These are phyloP conservation scores for Pistacia atlantica DNA, from an alignment of 345 rosid species.

Conservation along the genomic window DNA sequence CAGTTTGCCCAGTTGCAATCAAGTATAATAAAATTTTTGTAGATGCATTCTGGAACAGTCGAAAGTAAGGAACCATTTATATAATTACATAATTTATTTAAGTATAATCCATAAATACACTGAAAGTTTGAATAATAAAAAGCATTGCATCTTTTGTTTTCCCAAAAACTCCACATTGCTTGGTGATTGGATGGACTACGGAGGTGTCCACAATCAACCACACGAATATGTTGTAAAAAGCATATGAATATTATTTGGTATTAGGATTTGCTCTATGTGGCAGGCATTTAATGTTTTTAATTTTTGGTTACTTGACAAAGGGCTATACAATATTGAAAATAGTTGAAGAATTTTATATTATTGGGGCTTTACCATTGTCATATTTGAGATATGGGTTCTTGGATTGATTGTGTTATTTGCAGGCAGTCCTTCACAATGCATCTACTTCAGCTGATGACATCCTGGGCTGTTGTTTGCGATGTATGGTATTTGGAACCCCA, in stretches of 20 bases:
- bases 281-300: not conserved
- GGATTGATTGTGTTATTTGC: slow-evolving; percentile 29
- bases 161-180: not conserved
- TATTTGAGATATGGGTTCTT: slow-evolving; percentile 9
- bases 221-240: not conserved
- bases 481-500: slow-evolving; percentile 99
- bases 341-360: not conserved
- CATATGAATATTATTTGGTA: not conserved
- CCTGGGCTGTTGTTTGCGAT: slow-evolving; percentile 99
- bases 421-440: slow-evolving; percentile 98
- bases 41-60: slow-evolving; percentile 99
- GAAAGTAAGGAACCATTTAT: slow-evolving; percentile 62
- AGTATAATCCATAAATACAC: not conserved
- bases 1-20: slow-evolving; percentile 95
- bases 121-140: not conserved
- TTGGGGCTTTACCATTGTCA: not conserved
- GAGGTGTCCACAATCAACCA: not conserved
- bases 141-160: not conserved
- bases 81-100: not conserved
- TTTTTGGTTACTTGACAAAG: slow-evolving; percentile 1
- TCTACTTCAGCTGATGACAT: slow-evolving; percentile 96
- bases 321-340: not conserved
- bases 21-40: slow-evolving; percentile 97
- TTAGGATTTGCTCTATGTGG: not conserved
- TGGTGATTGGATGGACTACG: not conserved